These are phyloP conservation scores for Coemansia umbellata DNA, from an alignment of 192 early-diverging fungal species.

Conservation along the genomic window DNA sequence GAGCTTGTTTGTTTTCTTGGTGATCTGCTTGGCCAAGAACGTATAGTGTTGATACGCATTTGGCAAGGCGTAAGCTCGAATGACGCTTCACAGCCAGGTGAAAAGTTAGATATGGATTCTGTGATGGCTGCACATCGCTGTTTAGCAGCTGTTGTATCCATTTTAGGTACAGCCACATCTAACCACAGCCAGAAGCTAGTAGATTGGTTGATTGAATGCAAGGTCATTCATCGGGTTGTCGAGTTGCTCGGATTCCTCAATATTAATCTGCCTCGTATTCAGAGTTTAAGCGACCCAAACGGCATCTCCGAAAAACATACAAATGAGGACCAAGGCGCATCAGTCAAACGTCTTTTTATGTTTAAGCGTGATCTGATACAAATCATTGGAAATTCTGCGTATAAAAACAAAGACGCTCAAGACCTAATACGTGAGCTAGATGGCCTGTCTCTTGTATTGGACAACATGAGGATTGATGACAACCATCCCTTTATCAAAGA, in stretches of 20 bases:
- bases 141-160: conserved; percentile 10
- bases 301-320: neutral
- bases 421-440: conserved; percentile 35
- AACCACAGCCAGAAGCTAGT: conserved; percentile 2
- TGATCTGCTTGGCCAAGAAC: neutral
- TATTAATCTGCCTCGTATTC: conserved; percentile 28
- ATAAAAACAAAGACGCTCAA: conserved; percentile 21
- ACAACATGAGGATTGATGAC: conserved; percentile 48
- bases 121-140: conserved; percentile 20
- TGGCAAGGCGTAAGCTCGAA: conserved; percentile 6
- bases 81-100: neutral
- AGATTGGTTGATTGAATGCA: conserved; percentile 4
- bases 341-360: conserved; percentile 27
- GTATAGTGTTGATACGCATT: neutral
- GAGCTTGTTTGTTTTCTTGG: neutral
- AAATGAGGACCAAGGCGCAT: neutral
- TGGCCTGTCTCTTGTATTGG: conserved; percentile 39
- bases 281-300: conserved; percentile 1
- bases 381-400: conserved; percentile 32
- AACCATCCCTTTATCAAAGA: conserved; percentile 50
- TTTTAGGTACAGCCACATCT: conserved; percentile 16
- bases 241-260: conserved; percentile 29
- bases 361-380: conserved; percentile 45
- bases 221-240: conserved; percentile 6
- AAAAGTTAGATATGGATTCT: conserved; percentile 5